Percentiles rank a stretch among this genome's conserved stretches.
These are phyloP conservation scores for Mycena galopus DNA, from an alignment of 768 basidiomycete genomes.

Conservation along the genomic window DNA sequence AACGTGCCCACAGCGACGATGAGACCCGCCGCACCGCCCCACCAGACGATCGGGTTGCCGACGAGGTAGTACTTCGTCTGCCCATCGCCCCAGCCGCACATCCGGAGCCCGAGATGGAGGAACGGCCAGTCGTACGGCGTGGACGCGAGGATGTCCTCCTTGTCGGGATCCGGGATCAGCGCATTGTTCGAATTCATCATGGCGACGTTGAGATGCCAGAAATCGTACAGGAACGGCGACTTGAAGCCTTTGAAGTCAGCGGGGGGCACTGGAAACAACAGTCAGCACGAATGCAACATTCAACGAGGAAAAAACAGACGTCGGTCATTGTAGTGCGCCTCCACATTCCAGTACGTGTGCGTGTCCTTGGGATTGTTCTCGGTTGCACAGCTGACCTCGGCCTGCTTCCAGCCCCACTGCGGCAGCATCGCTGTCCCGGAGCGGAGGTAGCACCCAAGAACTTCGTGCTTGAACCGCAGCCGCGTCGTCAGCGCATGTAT, in stretches of 20 bases:
- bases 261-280: constrained; percentile 75
- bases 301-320: constrained; percentile 64
- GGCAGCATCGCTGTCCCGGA: constrained; percentile 91
- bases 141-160: constrained; percentile 97
- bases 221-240: constrained; percentile 95
- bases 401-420: constrained; percentile 99
- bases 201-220: constrained; percentile 98
- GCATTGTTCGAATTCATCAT: constrained; percentile 99
- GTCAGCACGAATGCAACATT: not conserved
- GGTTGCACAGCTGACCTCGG: constrained; percentile 94
- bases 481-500: constrained; percentile 95
- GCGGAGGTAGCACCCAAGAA: constrained; percentile 87
- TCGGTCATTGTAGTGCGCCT: constrained; percentile 95
- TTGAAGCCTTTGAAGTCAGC: constrained; percentile 86
- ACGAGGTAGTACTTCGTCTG: constrained; percentile 95
- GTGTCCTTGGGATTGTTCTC: constrained; percentile 84
- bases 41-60: constrained; percentile 94
- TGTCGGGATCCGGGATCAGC: constrained; percentile 96
- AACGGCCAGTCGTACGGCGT: constrained; percentile 95
- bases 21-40: constrained; percentile 81
- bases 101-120: constrained; percentile 88
- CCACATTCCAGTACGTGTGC: constrained; percentile 98
- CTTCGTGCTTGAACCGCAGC: constrained; percentile 84
- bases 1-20: constrained; percentile 64
- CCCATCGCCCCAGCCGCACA: constrained; percentile 95